Percentiles rank a stretch among this genome's conserved stretches.
Evolutionary conservation across 208 protist species (phyloP).

Genomic region (Strigomonas culicis): DNA sequence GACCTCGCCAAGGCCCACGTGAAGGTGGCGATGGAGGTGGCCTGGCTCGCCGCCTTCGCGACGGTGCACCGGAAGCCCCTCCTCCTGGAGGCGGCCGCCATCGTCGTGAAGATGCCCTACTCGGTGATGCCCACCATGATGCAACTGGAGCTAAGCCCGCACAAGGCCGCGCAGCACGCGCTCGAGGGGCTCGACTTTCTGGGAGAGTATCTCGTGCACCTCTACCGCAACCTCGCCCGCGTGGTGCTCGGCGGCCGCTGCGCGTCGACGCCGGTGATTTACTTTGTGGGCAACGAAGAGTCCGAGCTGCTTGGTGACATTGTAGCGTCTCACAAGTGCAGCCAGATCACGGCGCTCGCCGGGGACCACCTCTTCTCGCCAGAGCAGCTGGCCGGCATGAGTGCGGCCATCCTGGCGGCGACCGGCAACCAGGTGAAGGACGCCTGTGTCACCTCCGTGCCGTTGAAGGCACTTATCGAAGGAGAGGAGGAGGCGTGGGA

Average conservation of each 20-base stretch:
- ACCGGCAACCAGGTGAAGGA: conserved; percentile 7
- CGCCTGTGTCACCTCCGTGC: conserved; percentile 31
- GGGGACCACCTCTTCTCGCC: too few species aligned
- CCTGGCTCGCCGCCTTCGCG: conserved; percentile 60
- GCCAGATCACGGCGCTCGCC: background rate
- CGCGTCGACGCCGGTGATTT: background rate
- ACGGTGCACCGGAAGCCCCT: conserved; percentile 34
- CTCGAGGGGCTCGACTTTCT: conserved; percentile 10
- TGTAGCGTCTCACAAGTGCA: background rate
- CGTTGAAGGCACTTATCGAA: conserved; percentile 51
- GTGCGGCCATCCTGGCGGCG: background rate
- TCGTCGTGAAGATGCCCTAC: conserved; percentile 71
- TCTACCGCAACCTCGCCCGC: too few species aligned
- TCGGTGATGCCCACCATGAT: conserved; percentile 21
- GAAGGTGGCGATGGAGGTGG: conserved; percentile 34
- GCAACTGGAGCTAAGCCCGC: background rate
- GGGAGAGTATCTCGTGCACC: background rate
- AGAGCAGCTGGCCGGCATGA: background rate
- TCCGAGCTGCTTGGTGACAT: background rate
- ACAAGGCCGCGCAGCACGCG: background rate
- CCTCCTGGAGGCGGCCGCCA: conserved; percentile 21
- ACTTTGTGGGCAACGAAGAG: background rate
- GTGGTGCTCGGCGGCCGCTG: background rate
- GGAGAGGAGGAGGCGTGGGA: conserved; percentile 73
- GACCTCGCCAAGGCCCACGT: conserved; percentile 19